phyloP scores from a whole-genome alignment of 257 asterid species.

The Capsicum rhomboideum region DNA sequence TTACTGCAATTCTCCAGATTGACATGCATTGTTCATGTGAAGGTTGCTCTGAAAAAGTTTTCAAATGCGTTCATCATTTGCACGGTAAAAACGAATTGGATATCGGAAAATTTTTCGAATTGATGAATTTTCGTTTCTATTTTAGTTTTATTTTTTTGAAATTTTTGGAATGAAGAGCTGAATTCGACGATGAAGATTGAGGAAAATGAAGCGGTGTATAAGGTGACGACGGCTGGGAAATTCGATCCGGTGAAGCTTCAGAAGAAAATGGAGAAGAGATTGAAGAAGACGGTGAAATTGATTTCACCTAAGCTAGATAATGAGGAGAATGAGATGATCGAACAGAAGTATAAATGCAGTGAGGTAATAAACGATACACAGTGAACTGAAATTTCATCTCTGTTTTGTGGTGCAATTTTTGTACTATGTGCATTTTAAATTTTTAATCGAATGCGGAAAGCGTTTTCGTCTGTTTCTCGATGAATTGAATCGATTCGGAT shows the following conservation, averaged over 20 bases:
- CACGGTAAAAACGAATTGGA: background rate
- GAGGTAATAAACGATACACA: conserved; percentile 6
- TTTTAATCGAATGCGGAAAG: background rate
- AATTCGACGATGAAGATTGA: background rate
- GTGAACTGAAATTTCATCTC: background rate
- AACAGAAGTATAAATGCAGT: conserved; percentile 27
- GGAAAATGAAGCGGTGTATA: conserved; percentile 25
- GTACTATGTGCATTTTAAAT: background rate
- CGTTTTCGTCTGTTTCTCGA: background rate
- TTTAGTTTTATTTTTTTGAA: too few species aligned
- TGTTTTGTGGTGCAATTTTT: background rate
- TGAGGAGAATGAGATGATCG: background rate
- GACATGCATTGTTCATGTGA: background rate
- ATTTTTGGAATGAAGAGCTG: too few species aligned
- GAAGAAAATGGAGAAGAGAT: conserved; percentile 43
- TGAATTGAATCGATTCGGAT: background rate
- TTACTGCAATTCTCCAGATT: background rate
- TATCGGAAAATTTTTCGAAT: background rate
- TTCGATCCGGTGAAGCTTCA: conserved; percentile 58
- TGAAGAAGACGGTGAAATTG: conserved; percentile 45
- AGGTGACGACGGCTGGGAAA: conserved; percentile 50
- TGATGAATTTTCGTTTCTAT: too few species aligned
- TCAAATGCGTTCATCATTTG: background rate
- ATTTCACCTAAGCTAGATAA: conserved; percentile 41
- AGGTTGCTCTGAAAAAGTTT: background rate